These are phyloP conservation scores for Torulaspora gathmanii DNA, from an alignment of 805 yeast species.

Conservation along the genomic window DNA sequence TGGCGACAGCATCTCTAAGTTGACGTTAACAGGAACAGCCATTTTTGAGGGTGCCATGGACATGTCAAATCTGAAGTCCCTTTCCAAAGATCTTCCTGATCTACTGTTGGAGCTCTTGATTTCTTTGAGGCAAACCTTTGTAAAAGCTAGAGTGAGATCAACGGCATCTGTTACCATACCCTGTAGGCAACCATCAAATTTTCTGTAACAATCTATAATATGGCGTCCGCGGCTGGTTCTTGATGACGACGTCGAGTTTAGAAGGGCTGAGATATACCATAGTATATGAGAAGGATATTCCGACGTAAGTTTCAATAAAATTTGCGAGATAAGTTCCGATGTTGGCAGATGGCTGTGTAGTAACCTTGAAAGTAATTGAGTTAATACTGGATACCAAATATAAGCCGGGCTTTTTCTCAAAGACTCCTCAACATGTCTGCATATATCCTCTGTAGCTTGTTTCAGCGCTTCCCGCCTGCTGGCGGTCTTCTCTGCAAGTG, in stretches of 20 bases:
- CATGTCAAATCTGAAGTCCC: slow-evolving; percentile 43
- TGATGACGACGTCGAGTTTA: slow-evolving; percentile 50
- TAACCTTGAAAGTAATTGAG: slow-evolving; percentile 80
- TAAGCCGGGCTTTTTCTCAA: slow-evolving; percentile 46
- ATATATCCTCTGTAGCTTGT: slow-evolving; percentile 43
- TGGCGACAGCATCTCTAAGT: slow-evolving; percentile 65
- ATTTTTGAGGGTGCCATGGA: slow-evolving; percentile 44
- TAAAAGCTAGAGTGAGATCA: slow-evolving; percentile 21
- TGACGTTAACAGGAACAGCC: slow-evolving; percentile 70
- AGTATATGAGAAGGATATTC: slow-evolving; percentile 77
- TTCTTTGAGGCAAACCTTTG: slow-evolving; percentile 29
- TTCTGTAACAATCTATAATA: slow-evolving; percentile 38
- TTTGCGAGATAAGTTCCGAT: slow-evolving; percentile 48
- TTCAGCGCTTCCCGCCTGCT: slow-evolving; percentile 30
- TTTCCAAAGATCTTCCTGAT: slow-evolving; percentile 33
- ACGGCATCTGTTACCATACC: slow-evolving; percentile 26
- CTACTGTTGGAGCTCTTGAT: slow-evolving; percentile 22
- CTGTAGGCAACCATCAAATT: slow-evolving; percentile 9
- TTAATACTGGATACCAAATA: slow-evolving; percentile 76
- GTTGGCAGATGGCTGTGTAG: slow-evolving; percentile 57
- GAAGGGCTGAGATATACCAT: slow-evolving; percentile 66
- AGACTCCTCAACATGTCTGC: slow-evolving; percentile 45
- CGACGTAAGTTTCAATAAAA: slow-evolving; percentile 52
- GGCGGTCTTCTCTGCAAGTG: slow-evolving; percentile 22
- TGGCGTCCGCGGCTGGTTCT: slow-evolving; percentile 45